Conservation (phyloP, 2,329 filamentous ascomycete genomes). For the Stagonosporopsis tanaceti region DNA sequence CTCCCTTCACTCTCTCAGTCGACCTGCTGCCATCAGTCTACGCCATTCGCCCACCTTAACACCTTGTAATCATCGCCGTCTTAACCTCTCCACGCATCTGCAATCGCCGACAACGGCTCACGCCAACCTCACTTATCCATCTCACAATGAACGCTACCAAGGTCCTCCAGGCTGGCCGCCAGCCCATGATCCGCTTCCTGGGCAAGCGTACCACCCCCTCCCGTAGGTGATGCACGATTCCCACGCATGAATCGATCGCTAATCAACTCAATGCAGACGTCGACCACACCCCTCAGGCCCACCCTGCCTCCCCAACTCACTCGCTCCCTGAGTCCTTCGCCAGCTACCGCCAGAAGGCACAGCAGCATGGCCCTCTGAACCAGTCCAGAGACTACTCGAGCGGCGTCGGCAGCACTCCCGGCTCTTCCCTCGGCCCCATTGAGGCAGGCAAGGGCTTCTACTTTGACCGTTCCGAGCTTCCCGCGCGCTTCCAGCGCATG, state of each 20-base stretch:
- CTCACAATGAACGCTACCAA: conserved; percentile 56
- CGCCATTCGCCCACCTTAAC: not conserved
- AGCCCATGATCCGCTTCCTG: conserved; percentile 61
- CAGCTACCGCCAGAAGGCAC: conserved; percentile 78
- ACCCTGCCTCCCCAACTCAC: conserved; percentile 74
- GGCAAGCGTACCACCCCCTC: conserved; percentile 57
- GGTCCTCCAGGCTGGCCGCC: conserved; percentile 55
- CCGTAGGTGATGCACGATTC: conserved; percentile 44
- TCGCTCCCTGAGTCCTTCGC: conserved; percentile 75
- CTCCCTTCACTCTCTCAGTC: conserved; percentile 15
- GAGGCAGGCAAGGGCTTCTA: conserved; percentile 74
- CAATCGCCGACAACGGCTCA: conserved; percentile 14
- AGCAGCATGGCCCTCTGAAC: conserved; percentile 77
- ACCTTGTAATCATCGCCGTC: conserved; percentile 6
- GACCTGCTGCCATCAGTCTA: conserved; percentile 7
- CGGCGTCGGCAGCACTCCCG: conserved; percentile 67
- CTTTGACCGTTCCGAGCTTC: conserved; percentile 91
- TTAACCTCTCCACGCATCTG: not conserved
- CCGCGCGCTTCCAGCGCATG: conserved; percentile 78
- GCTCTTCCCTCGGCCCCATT: conserved; percentile 76
- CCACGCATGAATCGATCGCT: conserved; percentile 12
- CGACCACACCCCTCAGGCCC: conserved; percentile 76
- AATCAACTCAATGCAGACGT: conserved; percentile 61
- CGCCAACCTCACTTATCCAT: conserved; percentile 19
- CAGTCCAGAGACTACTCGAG: conserved; percentile 41